A percentile compares a stretch with the other conserved stretches of the same genome.
Evolutionary conservation across 768 basidiomycete genomes (phyloP).

Genomic region (Pleurotus eryngii): DNA sequence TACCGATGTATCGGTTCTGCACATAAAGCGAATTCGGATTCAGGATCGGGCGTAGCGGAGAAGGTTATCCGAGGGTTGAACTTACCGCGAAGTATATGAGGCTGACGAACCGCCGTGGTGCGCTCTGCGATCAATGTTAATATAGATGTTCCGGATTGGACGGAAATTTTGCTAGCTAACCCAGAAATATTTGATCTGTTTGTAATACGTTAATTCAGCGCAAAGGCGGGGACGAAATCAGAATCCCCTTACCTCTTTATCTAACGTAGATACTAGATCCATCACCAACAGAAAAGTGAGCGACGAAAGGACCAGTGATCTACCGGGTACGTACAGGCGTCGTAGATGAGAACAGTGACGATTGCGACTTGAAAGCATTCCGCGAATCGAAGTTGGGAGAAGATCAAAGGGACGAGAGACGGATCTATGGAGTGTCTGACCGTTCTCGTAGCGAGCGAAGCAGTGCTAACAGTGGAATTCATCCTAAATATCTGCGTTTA

Average conservation of each 20-base stretch:
- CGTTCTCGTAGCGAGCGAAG: background rate
- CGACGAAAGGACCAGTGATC: background rate
- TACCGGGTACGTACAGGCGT: background rate
- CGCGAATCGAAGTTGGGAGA: conserved; percentile 3
- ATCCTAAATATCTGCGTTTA: no score
- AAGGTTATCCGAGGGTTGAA: background rate
- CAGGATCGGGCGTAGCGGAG: background rate
- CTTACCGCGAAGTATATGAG: conserved; percentile 5
- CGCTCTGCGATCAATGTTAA: background rate
- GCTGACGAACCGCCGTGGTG: conserved; percentile 3
- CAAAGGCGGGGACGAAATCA: no score
- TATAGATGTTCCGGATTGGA: no score
- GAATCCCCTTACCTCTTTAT: conserved; percentile 1
- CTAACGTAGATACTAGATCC: background rate
- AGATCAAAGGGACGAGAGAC: conserved; percentile 1
- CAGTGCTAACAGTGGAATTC: no score
- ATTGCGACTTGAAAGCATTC: conserved; percentile 2
- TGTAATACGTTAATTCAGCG: no score
- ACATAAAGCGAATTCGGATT: no score
- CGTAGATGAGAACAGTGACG: conserved; percentile 2
- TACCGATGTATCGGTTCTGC: conserved; percentile 4
- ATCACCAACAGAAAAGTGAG: background rate
- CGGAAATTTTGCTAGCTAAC: background rate
- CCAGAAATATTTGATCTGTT: conserved; percentile 7
- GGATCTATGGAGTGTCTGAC: background rate